Evolutionary conservation across 176 grass and related monocot species (phyloP).

Genomic region (Oryza australiensis): DNA sequence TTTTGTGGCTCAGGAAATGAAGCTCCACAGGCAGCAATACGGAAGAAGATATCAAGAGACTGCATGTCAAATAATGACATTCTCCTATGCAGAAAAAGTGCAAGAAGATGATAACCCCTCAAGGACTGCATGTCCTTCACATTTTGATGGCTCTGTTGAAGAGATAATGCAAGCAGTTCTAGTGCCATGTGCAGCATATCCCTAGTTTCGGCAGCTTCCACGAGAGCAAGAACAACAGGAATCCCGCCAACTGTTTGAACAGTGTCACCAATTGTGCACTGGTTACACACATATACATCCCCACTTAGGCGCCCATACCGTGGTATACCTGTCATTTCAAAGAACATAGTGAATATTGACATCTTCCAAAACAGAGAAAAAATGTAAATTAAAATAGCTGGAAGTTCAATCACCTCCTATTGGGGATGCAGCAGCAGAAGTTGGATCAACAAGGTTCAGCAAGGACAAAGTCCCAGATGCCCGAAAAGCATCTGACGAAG

Average conservation of each 20-base stretch:
- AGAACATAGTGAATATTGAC: constrained; percentile 35
- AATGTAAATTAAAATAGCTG: constrained; percentile 38
- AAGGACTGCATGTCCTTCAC: constrained; percentile 91
- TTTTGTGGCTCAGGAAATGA: constrained; percentile 91
- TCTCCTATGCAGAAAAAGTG: constrained; percentile 82
- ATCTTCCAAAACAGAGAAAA: constrained; percentile 43
- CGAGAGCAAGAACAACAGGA: constrained; percentile 89
- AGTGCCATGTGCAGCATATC: constrained; percentile 97
- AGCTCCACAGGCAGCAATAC: constrained; percentile 98
- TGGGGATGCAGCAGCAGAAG: constrained; percentile 95
- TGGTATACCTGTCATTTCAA: constrained; percentile 81
- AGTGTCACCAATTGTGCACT: constrained; percentile 90
- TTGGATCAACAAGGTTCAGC: constrained; percentile 97
- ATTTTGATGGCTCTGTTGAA: constrained; percentile 91
- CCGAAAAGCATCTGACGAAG: constrained; percentile 91
- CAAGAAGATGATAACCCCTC: constrained; percentile 93
- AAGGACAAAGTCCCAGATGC: constrained; percentile 92
- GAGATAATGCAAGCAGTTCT: constrained; percentile 86
- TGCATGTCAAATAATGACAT: constrained; percentile 99
- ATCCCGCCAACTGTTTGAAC: constrained; percentile 94
- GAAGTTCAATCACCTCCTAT: constrained; percentile 70
- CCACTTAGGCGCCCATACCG: constrained; percentile 91
- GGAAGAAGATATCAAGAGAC: constrained; percentile 97
- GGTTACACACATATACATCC: constrained; percentile 94
- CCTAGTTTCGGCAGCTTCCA: constrained; percentile 88